Percentiles rank a stretch among this genome's conserved stretches.
These are phyloP conservation scores for Pseudogymnoascus sp. DNA, from an alignment of 2,329 filamentous ascomycete genomes.

Conservation along the genomic window DNA sequence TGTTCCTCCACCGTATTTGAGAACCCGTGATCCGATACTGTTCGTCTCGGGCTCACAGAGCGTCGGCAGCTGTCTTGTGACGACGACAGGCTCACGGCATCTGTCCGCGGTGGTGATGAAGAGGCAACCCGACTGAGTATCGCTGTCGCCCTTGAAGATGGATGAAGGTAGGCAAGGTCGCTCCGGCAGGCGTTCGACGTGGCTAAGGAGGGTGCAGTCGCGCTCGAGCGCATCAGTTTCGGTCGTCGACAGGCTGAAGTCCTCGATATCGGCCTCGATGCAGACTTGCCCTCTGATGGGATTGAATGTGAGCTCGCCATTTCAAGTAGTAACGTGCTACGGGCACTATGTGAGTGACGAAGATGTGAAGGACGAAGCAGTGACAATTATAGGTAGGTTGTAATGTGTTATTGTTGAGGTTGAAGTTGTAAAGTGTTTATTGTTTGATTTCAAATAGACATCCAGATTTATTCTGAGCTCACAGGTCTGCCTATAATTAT, in stretches of 20 bases:
- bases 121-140: conserved; percentile 48
- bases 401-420: not conserved
- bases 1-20: conserved; percentile 5
- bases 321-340: not conserved
- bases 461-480: not conserved
- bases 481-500: not conserved
- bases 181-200: conserved; percentile 46
- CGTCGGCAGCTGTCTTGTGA: not conserved
- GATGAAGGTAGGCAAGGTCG: conserved; percentile 42
- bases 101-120: conserved; percentile 37
- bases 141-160: conserved; percentile 45
- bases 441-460: not conserved
- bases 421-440: not conserved
- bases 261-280: conserved; percentile 34
- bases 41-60: not conserved
- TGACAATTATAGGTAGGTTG: not conserved
- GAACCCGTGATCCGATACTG: conserved; percentile 1
- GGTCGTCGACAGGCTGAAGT: conserved; percentile 40
- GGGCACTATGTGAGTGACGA: not conserved
- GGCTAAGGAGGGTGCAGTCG: conserved; percentile 52
- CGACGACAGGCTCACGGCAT: conserved; percentile 11
- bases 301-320: conserved; percentile 6
- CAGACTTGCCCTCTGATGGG: conserved; percentile 24
- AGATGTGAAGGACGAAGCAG: not conserved
- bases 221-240: conserved; percentile 46